Evolutionary conservation across 2,329 filamentous ascomycete genomes (phyloP), one percentile per base, ranked within the genome.

Genomic region (Myriosclerotinia curreyana): DNA sequence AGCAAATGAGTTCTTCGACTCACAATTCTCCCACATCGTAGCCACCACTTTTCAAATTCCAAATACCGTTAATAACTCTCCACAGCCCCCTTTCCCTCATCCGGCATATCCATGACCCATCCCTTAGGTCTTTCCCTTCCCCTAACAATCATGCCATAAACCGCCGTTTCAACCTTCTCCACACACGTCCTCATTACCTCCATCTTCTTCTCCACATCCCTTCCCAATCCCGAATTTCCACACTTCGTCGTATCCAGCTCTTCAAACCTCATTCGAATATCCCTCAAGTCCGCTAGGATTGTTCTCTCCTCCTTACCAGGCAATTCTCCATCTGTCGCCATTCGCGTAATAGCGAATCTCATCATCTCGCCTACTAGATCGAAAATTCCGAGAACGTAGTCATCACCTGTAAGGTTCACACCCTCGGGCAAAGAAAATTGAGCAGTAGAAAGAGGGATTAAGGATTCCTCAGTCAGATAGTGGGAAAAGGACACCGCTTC

Each of bases 361-460:
- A 99, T 99, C 80, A 98, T 82, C 79, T 99, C 95, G 48, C 95
- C 95, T 1, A 93, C 93, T 70, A 98, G 84, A 76, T 99, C 95
- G 73, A 96, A 97, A 2, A 99, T 78, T 11, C 94, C 95, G 67
- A 95, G 88, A 65, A 96, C 78, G 74, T 96, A 98, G 76, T 99
- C 95, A 63, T 94, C 86, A 34, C 87, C 82, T 1, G 90, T 91
- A 25, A 97, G 80, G 0, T 80, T 72, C 2, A 97, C 82, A 1
- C 80, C 81, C 0, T 78, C 75, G 8, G 74, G 69, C 9, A 87
- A 75, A 2, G 79, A 76, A 0, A 72, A 77, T 38, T 80, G 76
- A 0, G 89, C 82, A 63, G 91, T 84, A 0, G 84, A 80, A 12
- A 84, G 84, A 0, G 86, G 84, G 69, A 98, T 87, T 55, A 98